phyloP scores from a whole-genome alignment of 1,284 basidiomycete species.

The Microbotryum violaceum region DNA sequence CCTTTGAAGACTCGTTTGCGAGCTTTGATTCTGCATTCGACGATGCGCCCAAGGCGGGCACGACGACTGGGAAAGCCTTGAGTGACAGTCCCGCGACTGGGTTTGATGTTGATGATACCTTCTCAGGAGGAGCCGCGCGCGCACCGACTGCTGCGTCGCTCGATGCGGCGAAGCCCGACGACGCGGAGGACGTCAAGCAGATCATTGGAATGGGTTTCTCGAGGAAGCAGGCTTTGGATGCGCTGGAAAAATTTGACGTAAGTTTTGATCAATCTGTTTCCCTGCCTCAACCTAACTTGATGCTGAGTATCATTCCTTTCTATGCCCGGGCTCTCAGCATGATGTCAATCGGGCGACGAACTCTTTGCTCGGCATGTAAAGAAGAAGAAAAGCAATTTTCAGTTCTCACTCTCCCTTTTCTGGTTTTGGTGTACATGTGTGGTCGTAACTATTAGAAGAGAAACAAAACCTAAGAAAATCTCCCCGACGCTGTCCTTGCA shows the following conservation, averaged over 20 bases:
- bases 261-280: too few relatives aligned
- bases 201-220: constrained; percentile 74
- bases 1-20: constrained; percentile 23
- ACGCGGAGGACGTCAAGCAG: constrained; percentile 66
- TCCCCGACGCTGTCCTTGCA: too few relatives aligned
- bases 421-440: too few relatives aligned
- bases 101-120: not conserved
- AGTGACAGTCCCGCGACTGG: not conserved
- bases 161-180: constrained; percentile 49
- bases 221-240: constrained; percentile 62
- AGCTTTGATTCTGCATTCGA: constrained; percentile 14
- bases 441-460: too few relatives aligned
- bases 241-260: constrained; percentile 56
- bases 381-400: too few relatives aligned
- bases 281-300: too few relatives aligned
- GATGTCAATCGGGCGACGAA: too few relatives aligned
- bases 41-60: constrained; percentile 16
- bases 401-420: too few relatives aligned
- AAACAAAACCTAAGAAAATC: too few relatives aligned
- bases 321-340: too few relatives aligned
- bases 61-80: not conserved
- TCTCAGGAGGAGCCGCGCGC: not conserved
- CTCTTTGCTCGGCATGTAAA: too few relatives aligned
- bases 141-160: not conserved
- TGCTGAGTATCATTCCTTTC: too few relatives aligned